Evolutionary conservation across 108 stramenopile species (phyloP).

Genomic region (Cyclotella kingstonii): DNA sequence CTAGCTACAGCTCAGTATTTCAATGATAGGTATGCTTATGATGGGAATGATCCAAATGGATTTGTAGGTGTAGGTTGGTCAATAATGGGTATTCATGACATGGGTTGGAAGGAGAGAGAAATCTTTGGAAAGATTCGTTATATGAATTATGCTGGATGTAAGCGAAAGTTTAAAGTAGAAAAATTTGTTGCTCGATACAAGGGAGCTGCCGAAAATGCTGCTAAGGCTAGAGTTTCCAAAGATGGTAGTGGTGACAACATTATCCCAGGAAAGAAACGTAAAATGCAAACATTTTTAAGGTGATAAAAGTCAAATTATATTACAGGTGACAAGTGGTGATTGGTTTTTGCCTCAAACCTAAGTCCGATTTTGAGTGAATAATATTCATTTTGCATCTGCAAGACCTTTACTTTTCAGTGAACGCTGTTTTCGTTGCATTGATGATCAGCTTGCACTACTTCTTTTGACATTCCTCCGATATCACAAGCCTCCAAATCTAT

Average conservation of each 20-base stretch:
- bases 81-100: conserved; percentile 96
- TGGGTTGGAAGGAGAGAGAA: conserved; percentile 87
- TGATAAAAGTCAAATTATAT: neutral
- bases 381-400: too few relatives aligned
- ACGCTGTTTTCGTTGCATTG: too few relatives aligned
- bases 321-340: too few relatives aligned
- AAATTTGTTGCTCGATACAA: conserved; percentile 75
- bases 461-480: too few relatives aligned
- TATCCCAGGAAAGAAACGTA: conserved; percentile 40
- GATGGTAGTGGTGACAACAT: conserved; percentile 13
- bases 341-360: too few relatives aligned
- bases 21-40: conserved; percentile 96
- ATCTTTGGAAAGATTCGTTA: conserved; percentile 97
- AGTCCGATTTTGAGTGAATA: too few relatives aligned
- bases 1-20: conserved; percentile 85
- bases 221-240: conserved; percentile 21
- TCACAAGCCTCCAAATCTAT: too few relatives aligned
- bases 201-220: conserved; percentile 71
- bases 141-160: conserved; percentile 98
- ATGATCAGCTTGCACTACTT: too few relatives aligned
- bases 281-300: too few relatives aligned
- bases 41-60: conserved; percentile 97
- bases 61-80: conserved; percentile 97
- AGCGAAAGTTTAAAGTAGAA: conserved; percentile 92
- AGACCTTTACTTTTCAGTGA: too few relatives aligned